Evolutionary conservation across 768 basidiomycete genomes (phyloP), one percentile per base, ranked within the genome.

Genomic region (Pulveroboletus ravenelii): DNA sequence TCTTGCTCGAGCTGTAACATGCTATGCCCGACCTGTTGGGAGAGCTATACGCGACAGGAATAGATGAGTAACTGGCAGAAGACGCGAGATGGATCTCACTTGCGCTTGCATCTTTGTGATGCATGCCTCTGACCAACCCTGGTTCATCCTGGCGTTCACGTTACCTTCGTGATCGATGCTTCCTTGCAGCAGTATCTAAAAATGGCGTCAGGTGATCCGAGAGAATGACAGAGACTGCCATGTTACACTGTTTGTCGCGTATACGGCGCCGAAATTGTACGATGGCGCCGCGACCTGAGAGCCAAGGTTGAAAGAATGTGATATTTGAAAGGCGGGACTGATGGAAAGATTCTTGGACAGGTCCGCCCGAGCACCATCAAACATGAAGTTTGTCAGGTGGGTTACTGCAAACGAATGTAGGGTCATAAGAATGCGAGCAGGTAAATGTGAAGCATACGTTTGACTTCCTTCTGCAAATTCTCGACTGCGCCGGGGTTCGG

Each of bases 341-440:
- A 87, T 78, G 27, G 93, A 95, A 60, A 98, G 77, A 60, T 81
- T 86, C 74, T 98, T 99, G 42, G 90, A 87, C 60, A 98, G 76
- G 75, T 99, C 96, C 30, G 95, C 96, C 59, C 94, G 80, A 25
- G 89, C 96, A 57, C 96, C 96, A 75, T 99, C 96, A 69, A 98
- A 98, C 64, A 93, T 83, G 74, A 87, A 95, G 75, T 95, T 96
- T 40, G 86, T 88, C 44, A 97, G 72, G 62, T 92, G 92, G 12
- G 93, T 95, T 47, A 81, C 94, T 97, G 69, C 2, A 29, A 31
- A 30, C 43, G 38, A 47, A 23, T 44, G 48, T 20, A 14, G 31
- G 18, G 47, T 44, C 25, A 42, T 25, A 25, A 41, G 18, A 35
- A 41, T 13, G 23, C 32, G 42, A 52, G 51, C 46, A 59, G 36